Evolutionary conservation across 1,284 basidiomycete genomes (phyloP).

Genomic region (Apiotrichum sp.): DNA sequence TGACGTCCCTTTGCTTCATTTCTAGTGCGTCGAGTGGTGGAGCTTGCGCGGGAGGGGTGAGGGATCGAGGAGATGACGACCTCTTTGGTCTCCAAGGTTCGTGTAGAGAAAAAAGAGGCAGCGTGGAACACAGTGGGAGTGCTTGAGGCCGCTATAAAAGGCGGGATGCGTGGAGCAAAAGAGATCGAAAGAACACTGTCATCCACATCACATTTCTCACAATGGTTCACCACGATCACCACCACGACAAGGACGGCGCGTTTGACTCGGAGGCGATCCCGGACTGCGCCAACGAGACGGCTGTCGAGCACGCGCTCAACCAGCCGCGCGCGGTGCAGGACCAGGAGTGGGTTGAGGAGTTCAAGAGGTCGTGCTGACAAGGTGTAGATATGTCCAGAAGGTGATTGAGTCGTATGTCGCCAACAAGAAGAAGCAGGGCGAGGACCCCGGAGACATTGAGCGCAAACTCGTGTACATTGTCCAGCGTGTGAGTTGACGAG

Average conservation of each 20-base stretch:
- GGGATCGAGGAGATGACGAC: too few species aligned
- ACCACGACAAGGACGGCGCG: conserved; percentile 12
- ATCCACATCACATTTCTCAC: background rate
- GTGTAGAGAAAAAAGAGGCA: too few species aligned
- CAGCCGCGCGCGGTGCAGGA: conserved; percentile 10
- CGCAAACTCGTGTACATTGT: conserved; percentile 12
- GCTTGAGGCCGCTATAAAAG: too few species aligned
- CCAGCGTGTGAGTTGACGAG: background rate
- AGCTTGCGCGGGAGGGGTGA: too few species aligned
- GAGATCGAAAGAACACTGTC: too few species aligned
- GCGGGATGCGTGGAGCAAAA: too few species aligned
- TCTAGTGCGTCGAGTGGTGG: too few species aligned
- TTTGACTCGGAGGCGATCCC: conserved; percentile 3
- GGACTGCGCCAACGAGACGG: conserved; percentile 15
- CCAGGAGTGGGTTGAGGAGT: conserved; percentile 3
- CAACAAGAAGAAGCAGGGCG: conserved; percentile 19
- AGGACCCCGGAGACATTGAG: conserved; percentile 1
- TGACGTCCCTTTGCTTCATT: too few species aligned
- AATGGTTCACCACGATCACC: conserved; percentile 17
- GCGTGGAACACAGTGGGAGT: too few species aligned
- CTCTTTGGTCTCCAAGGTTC: too few species aligned
- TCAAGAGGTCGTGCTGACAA: background rate
- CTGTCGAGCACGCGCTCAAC: conserved; percentile 14
- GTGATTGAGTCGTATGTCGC: conserved; percentile 12
- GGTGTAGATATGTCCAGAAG: conserved; percentile 10